These are phyloP conservation scores for Rhodotorula toruloides DNA, from an alignment of 768 basidiomycete genomes.

Conservation along the genomic window DNA sequence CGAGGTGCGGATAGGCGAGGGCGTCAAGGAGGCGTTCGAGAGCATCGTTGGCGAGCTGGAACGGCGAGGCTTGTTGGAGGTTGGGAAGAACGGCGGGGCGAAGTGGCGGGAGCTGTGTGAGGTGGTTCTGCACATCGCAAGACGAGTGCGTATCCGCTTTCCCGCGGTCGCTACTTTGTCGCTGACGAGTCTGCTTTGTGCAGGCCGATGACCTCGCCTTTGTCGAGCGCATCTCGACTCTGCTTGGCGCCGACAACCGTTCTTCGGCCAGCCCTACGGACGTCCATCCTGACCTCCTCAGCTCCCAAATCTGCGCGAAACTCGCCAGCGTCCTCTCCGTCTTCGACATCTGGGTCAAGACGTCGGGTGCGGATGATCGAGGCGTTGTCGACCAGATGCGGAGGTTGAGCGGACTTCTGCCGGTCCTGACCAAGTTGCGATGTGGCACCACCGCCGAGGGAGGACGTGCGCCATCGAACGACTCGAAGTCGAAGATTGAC, in stretches of 20 bases:
- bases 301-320: conserved; percentile 11
- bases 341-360: conserved; percentile 7
- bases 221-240: conserved; percentile 30
- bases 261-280: neutral
- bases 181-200: conserved; percentile 46
- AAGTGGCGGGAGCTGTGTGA: conserved; percentile 64
- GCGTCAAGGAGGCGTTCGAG: conserved; percentile 52
- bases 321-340: conserved; percentile 1
- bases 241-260: conserved; percentile 11
- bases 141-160: conserved; percentile 51
- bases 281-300: neutral
- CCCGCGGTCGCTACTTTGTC: conserved; percentile 49
- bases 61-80: neutral
- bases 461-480: neutral
- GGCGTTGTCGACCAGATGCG: neutral
- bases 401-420: neutral
- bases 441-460: neutral
- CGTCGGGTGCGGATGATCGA: neutral
- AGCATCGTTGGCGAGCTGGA: conserved; percentile 44
- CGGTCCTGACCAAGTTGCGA: conserved; percentile 10
- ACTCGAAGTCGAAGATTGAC: conserved; percentile 15
- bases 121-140: conserved; percentile 65
- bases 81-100: conserved; percentile 45
- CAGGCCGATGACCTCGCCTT: conserved; percentile 30
- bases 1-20: conserved; percentile 32